A percentile compares a stretch with the other conserved stretches of the same genome.
phyloP scores from a whole-genome alignment of 2,329 filamentous ascomycete genomes.

The Ophiostoma quercus region DNA sequence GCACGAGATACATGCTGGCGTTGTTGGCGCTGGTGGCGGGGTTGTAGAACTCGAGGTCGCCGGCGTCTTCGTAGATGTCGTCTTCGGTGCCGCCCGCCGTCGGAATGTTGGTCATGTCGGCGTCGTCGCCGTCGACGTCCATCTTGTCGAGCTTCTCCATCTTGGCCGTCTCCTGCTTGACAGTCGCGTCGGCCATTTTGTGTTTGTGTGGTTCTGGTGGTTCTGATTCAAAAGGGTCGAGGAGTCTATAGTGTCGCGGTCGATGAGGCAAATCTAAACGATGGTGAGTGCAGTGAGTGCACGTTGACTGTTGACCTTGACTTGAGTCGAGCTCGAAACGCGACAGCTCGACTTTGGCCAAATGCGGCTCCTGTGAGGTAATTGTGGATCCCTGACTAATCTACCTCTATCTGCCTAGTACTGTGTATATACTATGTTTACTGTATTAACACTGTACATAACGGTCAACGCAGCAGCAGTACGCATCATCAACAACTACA shows the following conservation, averaged over 20 bases:
- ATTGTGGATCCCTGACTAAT: background rate
- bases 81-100: slow-evolving; percentile 45
- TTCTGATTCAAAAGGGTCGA: background rate
- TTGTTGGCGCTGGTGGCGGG: slow-evolving; percentile 33
- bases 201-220: no score
- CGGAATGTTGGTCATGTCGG: slow-evolving; percentile 23
- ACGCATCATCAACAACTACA: no score
- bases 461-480: no score
- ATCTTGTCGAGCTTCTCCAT: slow-evolving; percentile 38
- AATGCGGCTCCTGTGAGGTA: slow-evolving; percentile 13
- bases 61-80: slow-evolving; percentile 61
- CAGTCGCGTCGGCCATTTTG: slow-evolving; percentile 16
- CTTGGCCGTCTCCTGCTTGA: slow-evolving; percentile 34
- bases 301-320: background rate
- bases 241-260: no score
- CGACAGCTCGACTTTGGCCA: background rate
- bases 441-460: background rate
- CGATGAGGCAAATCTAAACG: background rate
- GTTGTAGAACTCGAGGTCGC: slow-evolving; percentile 55
- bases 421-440: background rate
- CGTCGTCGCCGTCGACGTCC: slow-evolving; percentile 35
- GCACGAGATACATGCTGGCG: slow-evolving; percentile 62
- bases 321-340: no score
- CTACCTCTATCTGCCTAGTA: background rate
- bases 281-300: slow-evolving; percentile 7